Base-by-base conservation (phyloP, 768 basidiomycete genomes). In the Punctularia strigosozonata region DNA sequence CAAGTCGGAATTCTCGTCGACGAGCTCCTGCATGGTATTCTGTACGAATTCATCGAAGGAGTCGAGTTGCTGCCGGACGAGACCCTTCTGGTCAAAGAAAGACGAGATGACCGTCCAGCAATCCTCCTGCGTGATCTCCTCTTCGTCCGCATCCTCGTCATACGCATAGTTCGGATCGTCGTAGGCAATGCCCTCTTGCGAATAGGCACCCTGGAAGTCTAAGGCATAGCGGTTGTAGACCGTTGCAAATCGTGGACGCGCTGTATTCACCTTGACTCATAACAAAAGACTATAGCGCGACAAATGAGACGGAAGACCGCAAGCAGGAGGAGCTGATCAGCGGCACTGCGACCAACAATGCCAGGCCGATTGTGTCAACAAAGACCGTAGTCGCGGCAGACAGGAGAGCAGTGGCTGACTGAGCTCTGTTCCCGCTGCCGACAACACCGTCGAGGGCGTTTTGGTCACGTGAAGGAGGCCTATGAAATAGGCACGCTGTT, bases 41-140 rank as follows among this genome's bases (percentile, higher is more conserved):
- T 97, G 90, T 24, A 99, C 88, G 53, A 98, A 99, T 63, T 98
- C 94, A 57, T 99, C 91, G 61, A 94, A 99, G 8, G 88, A 92
- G 64, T 94, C 91, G 39, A 98, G 77, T 57, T 99, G 95, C 57
- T 99, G 95, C 35, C 89, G 77, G 38, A 98, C 95, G 44, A 99
- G 81, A 62, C 94, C 94, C 59, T 94, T 95, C 58, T 90, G 86
- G 46, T 89, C 82, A 59, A 99, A 98, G 66, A 94, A 99, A 52
- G 87, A 80, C 45, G 87, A 83, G 51, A 98, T 97, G 55, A 99
- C 82, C 28, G 82, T 78, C 89, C 89, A 94, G 58, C 89, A 90
- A 52, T 90, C 88, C 57, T 91, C 88, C 52, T 89, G 88, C 0
- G 86, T 86, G 58, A 90, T 82, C 53, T 85, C 80, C 52, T 81